Conservation (phyloP, 1,139 yeast genomes). For the Blastobotrys ciferrii region DNA sequence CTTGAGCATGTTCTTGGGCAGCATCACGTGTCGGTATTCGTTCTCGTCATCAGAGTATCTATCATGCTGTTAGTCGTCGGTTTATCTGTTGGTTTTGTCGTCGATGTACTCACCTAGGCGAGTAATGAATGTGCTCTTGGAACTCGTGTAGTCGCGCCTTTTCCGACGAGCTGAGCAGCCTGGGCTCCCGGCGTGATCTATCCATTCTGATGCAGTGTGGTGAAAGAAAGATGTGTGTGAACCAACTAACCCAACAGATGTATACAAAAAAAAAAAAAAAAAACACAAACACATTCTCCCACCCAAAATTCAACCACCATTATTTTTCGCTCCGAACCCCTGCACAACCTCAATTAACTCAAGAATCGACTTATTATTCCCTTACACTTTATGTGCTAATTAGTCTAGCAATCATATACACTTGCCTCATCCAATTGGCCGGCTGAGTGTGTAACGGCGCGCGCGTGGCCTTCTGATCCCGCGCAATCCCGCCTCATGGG, state of each 20-base stretch:
- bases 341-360: no score
- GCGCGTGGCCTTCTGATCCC: no score
- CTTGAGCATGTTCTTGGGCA: slow-evolving; percentile 94
- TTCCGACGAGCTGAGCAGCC: slow-evolving; percentile 80
- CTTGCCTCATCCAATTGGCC: no score
- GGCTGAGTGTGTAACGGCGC: no score
- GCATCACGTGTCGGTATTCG: slow-evolving; percentile 93
- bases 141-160: slow-evolving; percentile 85
- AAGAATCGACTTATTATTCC: no score
- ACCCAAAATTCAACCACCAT: no score
- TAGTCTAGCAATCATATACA: no score
- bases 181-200: slow-evolving; percentile 27
- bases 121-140: slow-evolving; percentile 91
- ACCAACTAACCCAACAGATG: background rate
- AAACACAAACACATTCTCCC: slow-evolving; percentile 10
- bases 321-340: no score
- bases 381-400: no score
- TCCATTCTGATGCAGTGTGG: slow-evolving; percentile 17
- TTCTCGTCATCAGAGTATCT: slow-evolving; percentile 85
- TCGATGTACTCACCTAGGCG: slow-evolving; percentile 54
- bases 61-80: slow-evolving; percentile 11
- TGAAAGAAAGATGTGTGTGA: background rate
- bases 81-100: no score
- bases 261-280: background rate
- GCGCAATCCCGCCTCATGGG: no score